These are phyloP conservation scores for Lippia alba DNA, from an alignment of 305 asterid genomes.

Conservation along the genomic window DNA sequence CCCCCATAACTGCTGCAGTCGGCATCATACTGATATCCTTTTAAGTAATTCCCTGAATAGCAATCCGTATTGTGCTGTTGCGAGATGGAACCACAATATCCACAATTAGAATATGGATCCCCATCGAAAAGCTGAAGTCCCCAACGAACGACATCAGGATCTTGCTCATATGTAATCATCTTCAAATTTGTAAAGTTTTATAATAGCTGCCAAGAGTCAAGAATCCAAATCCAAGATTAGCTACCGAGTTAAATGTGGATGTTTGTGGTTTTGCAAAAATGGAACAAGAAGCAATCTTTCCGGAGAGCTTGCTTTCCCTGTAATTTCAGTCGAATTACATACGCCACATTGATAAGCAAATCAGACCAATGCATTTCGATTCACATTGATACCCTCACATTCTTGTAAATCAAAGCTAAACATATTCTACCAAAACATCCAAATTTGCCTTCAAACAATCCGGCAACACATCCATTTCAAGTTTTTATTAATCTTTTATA, in stretches of 20 bases:
- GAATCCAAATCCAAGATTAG: slow-evolving; percentile 19
- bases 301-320: not conserved
- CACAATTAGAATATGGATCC: slow-evolving; percentile 79
- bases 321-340: not conserved
- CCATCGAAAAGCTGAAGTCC: slow-evolving; percentile 93
- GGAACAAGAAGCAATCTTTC: not conserved
- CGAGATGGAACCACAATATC: slow-evolving; percentile 58
- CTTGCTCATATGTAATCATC: slow-evolving; percentile 89
- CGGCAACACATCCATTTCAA: slow-evolving; percentile 7
- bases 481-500: too few species aligned
- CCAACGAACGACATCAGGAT: slow-evolving; percentile 93
- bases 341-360: slow-evolving; percentile 8
- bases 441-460: slow-evolving; percentile 6
- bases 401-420: not conserved
- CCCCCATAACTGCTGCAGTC: slow-evolving; percentile 47
- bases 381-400: not conserved
- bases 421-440: not conserved
- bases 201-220: slow-evolving; percentile 38
- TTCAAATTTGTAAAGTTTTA: slow-evolving; percentile 22
- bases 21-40: slow-evolving; percentile 55
- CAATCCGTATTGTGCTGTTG: slow-evolving; percentile 63
- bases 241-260: not conserved
- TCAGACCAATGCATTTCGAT: not conserved
- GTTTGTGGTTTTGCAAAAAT: not conserved
- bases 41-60: slow-evolving; percentile 56